phyloP scores from a whole-genome alignment of 1,139 yeast species.

The Kurtzmaniella quercitrusa region DNA sequence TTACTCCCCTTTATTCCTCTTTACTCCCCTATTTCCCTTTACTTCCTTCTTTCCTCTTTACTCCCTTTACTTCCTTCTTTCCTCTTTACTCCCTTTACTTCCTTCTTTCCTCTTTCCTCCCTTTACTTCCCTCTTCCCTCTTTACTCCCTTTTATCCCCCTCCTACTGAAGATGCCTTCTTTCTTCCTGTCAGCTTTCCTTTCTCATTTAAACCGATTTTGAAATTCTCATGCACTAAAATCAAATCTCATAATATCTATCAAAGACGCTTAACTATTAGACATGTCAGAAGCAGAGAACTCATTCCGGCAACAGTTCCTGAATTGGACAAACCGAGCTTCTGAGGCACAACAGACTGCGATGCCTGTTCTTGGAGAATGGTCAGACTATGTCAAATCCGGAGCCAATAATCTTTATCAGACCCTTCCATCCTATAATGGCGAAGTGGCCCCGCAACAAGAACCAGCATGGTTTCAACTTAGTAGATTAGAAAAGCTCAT shows the following conservation, averaged over 20 bases:
- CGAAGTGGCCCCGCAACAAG: constrained; percentile 21
- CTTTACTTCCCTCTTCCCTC: not conserved
- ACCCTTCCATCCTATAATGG: constrained; percentile 35
- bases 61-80: no score
- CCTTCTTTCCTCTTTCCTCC: no score
- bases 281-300: constrained; percentile 39
- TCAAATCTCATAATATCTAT: not conserved
- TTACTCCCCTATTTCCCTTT: no score
- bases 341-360: constrained; percentile 9
- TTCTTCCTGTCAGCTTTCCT: no score
- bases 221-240: no score
- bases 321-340: constrained; percentile 32
- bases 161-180: no score
- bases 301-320: constrained; percentile 40
- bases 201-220: no score
- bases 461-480: constrained; percentile 55
- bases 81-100: no score
- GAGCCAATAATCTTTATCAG: constrained; percentile 41
- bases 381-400: constrained; percentile 41
- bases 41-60: no score
- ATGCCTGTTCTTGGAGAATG: constrained; percentile 38
- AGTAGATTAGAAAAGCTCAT: constrained; percentile 77
- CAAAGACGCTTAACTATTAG: not conserved
- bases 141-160: no score
- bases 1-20: no score